Evolutionary conservation across 352 stramenopile species (phyloP).

Genomic region (Pythium rishiriense): DNA sequence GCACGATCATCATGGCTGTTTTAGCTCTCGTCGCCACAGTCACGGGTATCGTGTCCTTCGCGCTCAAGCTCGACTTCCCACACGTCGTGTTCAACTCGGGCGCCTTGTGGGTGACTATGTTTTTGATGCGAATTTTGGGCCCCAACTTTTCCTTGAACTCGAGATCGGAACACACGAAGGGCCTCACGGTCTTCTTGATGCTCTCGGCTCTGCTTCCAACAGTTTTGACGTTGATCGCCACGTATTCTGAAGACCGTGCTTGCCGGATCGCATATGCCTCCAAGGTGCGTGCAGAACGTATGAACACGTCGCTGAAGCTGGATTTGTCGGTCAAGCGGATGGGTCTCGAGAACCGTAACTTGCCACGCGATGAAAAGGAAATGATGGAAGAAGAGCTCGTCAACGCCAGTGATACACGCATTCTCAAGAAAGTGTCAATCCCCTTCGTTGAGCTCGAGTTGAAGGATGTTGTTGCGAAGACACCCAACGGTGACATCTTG

Average conservation of each 20-base stretch:
- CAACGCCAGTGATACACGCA: slow-evolving; percentile 46
- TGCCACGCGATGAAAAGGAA: slow-evolving; percentile 59
- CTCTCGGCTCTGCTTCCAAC: slow-evolving; percentile 66
- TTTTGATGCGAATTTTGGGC: slow-evolving; percentile 43
- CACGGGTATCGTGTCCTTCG: slow-evolving; percentile 65
- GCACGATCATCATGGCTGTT: slow-evolving; percentile 64
- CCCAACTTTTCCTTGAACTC: slow-evolving; percentile 58
- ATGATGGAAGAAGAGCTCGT: slow-evolving; percentile 51
- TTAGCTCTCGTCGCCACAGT: slow-evolving; percentile 60
- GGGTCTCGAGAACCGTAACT: slow-evolving; percentile 63
- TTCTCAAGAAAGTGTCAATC: slow-evolving; percentile 71
- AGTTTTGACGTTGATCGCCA: slow-evolving; percentile 64
- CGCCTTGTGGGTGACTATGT: slow-evolving; percentile 59
- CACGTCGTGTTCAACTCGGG: slow-evolving; percentile 62
- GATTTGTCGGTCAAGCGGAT: slow-evolving; percentile 75
- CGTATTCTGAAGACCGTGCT: slow-evolving; percentile 75
- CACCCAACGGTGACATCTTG: slow-evolving; percentile 60
- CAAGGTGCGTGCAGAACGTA: slow-evolving; percentile 70
- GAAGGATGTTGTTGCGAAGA: slow-evolving; percentile 75
- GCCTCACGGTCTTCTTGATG: slow-evolving; percentile 60
- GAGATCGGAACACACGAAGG: slow-evolving; percentile 37
- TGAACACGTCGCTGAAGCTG: slow-evolving; percentile 82
- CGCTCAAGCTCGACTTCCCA: slow-evolving; percentile 78
- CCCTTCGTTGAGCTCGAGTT: slow-evolving; percentile 74
- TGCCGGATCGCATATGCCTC: slow-evolving; percentile 69